These are phyloP conservation scores for Agrocybe chaxingu DNA, from an alignment of 768 basidiomycete species.

Conservation along the genomic window DNA sequence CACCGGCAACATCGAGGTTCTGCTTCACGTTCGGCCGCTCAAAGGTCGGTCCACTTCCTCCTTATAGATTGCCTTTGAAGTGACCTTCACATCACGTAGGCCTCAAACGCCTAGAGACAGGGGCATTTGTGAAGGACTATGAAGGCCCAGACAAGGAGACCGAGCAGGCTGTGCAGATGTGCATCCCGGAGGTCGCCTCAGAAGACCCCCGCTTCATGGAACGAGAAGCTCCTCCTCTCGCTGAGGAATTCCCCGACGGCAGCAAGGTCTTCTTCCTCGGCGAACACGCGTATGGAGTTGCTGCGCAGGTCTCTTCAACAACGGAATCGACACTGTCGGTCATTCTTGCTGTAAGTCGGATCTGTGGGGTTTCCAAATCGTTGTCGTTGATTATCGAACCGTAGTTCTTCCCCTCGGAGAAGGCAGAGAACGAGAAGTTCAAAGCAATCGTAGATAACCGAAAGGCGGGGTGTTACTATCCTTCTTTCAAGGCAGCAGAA, in stretches of 20 bases:
- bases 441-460: conserved; percentile 59
- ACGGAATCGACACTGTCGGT: conserved; percentile 72
- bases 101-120: conserved; percentile 83
- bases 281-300: conserved; percentile 92
- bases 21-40: conserved; percentile 86
- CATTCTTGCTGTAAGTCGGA: conserved; percentile 69
- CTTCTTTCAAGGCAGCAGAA: conserved; percentile 76
- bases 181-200: conserved; percentile 71
- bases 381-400: background rate
- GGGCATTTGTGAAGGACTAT: conserved; percentile 94
- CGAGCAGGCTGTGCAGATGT: conserved; percentile 87
- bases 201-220: conserved; percentile 91
- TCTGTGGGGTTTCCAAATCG: background rate
- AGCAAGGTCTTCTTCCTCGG: conserved; percentile 96
- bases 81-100: conserved; percentile 41
- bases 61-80: background rate
- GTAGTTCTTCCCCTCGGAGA: conserved; percentile 87
- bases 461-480: conserved; percentile 59
- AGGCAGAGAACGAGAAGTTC: conserved; percentile 75
- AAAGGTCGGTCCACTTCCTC: conserved; percentile 54
- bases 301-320: conserved; percentile 82
- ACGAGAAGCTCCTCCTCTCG: conserved; percentile 73
- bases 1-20: conserved; percentile 73
- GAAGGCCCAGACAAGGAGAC: conserved; percentile 78
- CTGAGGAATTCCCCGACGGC: conserved; percentile 87